These are phyloP conservation scores for Verticillium albo-atrum DNA, from an alignment of 2,329 filamentous ascomycete genomes.

Conservation along the genomic window DNA sequence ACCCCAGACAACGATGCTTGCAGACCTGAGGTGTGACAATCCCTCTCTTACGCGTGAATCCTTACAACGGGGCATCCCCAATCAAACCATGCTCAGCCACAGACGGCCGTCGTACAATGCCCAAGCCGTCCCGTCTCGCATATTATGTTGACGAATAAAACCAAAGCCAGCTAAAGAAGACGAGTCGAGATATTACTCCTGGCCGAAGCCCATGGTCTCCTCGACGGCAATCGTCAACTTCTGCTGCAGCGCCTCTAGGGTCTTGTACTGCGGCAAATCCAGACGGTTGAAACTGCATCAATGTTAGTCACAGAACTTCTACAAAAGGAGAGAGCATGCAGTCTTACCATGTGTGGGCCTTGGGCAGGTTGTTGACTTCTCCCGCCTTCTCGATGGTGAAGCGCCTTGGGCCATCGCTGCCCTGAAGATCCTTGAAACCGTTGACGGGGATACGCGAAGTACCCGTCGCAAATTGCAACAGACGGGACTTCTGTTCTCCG, in stretches of 20 bases:
- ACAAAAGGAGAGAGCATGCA: background rate
- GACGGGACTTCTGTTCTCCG: conserved; percentile 93
- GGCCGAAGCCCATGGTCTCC: conserved; percentile 97
- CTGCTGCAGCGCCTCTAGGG: conserved; percentile 73
- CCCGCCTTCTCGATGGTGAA: conserved; percentile 99
- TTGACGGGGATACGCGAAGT: conserved; percentile 98
- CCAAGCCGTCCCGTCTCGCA: background rate
- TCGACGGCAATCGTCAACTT: conserved; percentile 97
- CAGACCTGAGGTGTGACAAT: background rate
- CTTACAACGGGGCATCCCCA: background rate
- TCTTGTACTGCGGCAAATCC: conserved; percentile 91
- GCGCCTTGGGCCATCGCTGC: conserved; percentile 87
- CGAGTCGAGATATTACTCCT: conserved; percentile 61
- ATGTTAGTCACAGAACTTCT: conserved; percentile 14
- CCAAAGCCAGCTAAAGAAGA: background rate
- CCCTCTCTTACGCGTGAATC: background rate
- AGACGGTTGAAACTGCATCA: conserved; percentile 86
- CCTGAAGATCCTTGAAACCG: conserved; percentile 98
- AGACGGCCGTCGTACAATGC: background rate
- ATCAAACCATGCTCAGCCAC: background rate
- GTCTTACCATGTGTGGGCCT: conserved; percentile 94
- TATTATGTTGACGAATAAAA: background rate
- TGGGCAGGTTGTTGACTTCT: conserved; percentile 84
- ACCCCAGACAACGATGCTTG: background rate
- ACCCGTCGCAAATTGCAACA: conserved; percentile 95